Percentiles rank a stretch among this genome's conserved stretches.
Evolutionary conservation across 2,329 filamentous ascomycete genomes (phyloP).

Genomic region (Aspergillus carbonarius): DNA sequence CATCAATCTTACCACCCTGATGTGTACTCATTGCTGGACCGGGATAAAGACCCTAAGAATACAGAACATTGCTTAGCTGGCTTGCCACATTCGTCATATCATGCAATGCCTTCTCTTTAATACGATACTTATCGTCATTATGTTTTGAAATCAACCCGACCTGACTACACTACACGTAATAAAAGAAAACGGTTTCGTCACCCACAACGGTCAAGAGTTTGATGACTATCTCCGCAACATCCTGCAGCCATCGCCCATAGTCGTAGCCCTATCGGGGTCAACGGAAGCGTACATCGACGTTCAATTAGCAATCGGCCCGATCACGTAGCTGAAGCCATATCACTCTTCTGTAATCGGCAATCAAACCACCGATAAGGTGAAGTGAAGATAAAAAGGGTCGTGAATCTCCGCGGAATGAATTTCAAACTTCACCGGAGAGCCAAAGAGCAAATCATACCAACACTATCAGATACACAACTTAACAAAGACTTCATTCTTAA

Average conservation of each 20-base stretch:
- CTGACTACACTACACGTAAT: background rate
- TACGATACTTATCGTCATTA: background rate
- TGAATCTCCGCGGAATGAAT: background rate
- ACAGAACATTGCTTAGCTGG: too few relatives aligned
- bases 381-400: background rate
- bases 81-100: too few relatives aligned
- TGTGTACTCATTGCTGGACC: too few relatives aligned
- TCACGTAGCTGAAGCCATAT: background rate
- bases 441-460: background rate
- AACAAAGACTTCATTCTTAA: background rate
- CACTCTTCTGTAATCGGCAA: background rate
- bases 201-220: background rate
- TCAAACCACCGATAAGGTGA: too few relatives aligned
- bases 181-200: background rate
- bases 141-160: background rate
- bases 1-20: too few relatives aligned
- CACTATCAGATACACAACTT: background rate
- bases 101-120: too few relatives aligned
- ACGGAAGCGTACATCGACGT: background rate
- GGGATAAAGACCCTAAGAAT: too few relatives aligned
- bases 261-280: background rate
- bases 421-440: background rate
- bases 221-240: background rate
- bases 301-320: background rate
- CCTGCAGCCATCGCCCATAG: background rate